These are phyloP conservation scores for Sicyos edulis DNA, from an alignment of 306 rosid genomes.

Conservation along the genomic window DNA sequence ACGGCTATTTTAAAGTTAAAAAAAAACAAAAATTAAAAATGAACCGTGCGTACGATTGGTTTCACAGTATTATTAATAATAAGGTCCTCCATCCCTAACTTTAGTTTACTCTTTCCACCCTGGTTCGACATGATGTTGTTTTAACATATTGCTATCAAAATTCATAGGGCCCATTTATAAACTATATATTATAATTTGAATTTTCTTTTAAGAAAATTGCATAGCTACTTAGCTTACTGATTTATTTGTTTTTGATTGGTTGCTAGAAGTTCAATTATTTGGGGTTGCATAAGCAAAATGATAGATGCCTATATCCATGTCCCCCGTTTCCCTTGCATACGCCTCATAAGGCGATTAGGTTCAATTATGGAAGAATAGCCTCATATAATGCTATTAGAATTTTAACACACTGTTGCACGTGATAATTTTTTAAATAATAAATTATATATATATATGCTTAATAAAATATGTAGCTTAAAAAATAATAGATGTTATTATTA, in stretches of 20 bases:
- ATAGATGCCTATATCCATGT: conserved; percentile 37
- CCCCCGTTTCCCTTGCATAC: conserved; percentile 33
- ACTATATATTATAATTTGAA: background rate
- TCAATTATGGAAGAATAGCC: conserved; percentile 3
- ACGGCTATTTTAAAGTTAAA: background rate
- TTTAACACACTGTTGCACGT: too few species aligned
- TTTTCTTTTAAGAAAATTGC: background rate
- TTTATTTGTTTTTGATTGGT: conserved; percentile 24
- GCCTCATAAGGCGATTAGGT: conserved; percentile 28
- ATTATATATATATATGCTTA: too few species aligned
- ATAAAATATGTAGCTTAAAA: too few species aligned
- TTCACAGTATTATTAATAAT: background rate
- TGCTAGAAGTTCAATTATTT: conserved; percentile 50
- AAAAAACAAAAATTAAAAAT: too few species aligned
- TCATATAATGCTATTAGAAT: conserved; percentile 17
- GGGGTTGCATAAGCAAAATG: conserved; percentile 33
- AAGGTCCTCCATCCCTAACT: conserved; percentile 9
- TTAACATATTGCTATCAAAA: background rate
- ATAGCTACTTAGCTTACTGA: conserved; percentile 10
- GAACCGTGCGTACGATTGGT: conserved; percentile 14
- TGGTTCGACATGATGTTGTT: conserved; percentile 19
- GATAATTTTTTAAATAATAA: too few species aligned
- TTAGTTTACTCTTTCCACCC: conserved; percentile 24
- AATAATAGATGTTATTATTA: too few species aligned
- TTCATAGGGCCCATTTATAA: background rate